Evolutionary conservation across 345 rosid species (phyloP), one percentile per base, ranked within the genome.

Genomic region (Aquilaria malaccensis): DNA sequence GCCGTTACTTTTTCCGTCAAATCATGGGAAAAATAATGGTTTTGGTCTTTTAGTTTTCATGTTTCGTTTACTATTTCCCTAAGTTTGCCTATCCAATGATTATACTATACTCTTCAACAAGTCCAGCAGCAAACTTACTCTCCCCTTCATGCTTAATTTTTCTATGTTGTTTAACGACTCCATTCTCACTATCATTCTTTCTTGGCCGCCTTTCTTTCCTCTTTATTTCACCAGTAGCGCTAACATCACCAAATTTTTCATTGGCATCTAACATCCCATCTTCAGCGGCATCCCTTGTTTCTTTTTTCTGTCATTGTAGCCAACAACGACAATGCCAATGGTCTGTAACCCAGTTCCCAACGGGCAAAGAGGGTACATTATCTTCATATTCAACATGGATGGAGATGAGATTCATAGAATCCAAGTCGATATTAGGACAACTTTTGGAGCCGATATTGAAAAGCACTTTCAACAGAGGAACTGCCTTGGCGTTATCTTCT

Each of bases 251-350:
- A 37, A 7, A 37, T 37, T 37, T 37, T 37, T 37, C 43, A 37
- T 37, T 37, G 6, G 7, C 43, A 37, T 37, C 6, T 37, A 37
- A 37, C 7, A 37, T 37, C 43, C 43, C 43, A 37, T 73, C 78
- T 65, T 89, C 37, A 76, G 76, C 37, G 91, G 94, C 74, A 86
- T 72, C 54, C 86, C 94, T 62, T 81, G 85, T 72, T 73, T 90
- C 83, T 81, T 62, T 64, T 74, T 84, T n/a, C 54, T 67, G 10
- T 14, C 62, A 59, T 67, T 66, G 59, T 30, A 43, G 45, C 61
- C 62, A 62, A 71, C 74, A 59, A 59, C 49, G 33, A 15, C 63
- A 52, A 69, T 66, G 52, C 57, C 30, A 29, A 33, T 62, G 4
- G 62, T 58, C 52, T 31, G 72, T 45, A 61, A 64, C 13, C 15